These are phyloP conservation scores for Lotus japonicus DNA, from an alignment of 306 rosid species.

Conservation along the genomic window DNA sequence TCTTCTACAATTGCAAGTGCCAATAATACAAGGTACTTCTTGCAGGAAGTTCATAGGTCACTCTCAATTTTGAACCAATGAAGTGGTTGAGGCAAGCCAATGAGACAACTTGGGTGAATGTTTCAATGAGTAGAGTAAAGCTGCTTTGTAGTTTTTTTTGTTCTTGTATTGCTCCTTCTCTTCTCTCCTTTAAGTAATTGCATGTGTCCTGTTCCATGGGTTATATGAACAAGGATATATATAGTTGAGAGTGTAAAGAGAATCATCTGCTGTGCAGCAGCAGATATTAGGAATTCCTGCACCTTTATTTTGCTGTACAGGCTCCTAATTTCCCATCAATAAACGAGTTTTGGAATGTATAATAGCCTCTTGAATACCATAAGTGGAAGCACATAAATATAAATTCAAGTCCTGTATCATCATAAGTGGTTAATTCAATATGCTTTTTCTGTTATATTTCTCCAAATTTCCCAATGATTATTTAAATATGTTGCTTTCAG, in stretches of 20 bases:
- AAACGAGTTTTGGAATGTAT: background rate
- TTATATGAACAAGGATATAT: constrained; percentile 3
- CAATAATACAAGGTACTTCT: constrained; percentile 27
- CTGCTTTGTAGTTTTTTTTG: background rate
- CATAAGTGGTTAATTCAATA: too few relatives aligned
- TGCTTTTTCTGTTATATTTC: too few relatives aligned
- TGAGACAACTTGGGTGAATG: constrained; percentile 2
- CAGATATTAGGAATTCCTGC: background rate
- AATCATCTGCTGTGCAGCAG: background rate
- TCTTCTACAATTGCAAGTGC: constrained; percentile 20
- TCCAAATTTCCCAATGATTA: too few relatives aligned
- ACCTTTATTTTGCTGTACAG: constrained; percentile 7
- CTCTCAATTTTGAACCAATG: constrained; percentile 43
- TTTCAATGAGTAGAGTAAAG: too few relatives aligned
- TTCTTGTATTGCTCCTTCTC: constrained; percentile 4
- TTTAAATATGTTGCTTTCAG: too few relatives aligned
- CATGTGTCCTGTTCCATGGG: constrained; percentile 4
- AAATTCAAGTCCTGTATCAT: too few relatives aligned
- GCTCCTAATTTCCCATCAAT: background rate
- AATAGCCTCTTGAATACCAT: background rate
- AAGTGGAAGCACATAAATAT: too few relatives aligned
- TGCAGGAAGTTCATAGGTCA: constrained; percentile 40
- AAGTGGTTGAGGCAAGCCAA: background rate
- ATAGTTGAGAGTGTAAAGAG: background rate
- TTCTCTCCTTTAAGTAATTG: background rate